Evolutionary conservation across 192 early-diverging fungal species (phyloP), one percentile per base, ranked within the genome.

Genomic region (Cetraspora pellucida): DNA sequence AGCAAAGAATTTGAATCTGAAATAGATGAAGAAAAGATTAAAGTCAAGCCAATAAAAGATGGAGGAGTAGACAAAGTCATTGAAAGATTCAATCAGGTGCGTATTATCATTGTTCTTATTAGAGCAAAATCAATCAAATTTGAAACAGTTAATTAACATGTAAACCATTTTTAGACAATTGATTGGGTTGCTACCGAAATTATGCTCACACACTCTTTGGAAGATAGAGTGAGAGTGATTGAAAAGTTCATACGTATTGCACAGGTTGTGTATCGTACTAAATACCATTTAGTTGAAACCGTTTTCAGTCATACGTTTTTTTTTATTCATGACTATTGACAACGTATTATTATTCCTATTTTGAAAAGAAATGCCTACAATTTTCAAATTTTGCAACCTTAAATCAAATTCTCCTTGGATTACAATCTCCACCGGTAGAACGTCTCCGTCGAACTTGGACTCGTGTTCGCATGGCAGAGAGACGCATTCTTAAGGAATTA

Each of bases 161-260:
- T 28, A 45, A 23, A n/a, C 21, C 28, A 65, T n/a, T 7, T 7
- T 30, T 75, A 83, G 83, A 76, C 77, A 4, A 85, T 85, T 52
- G 84, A 86, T 43, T 91, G 89, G 89, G 89, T 90, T 0, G 81
- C 87, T 1, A 81, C 82, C n/a, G 85, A 86, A 76, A 89, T 91
- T 45, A 61, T 91, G 19, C 49, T 72, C 46, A 81, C 82, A 10
- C 67, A 45, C 8, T 77, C 82, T 55, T 14, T 82, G 28, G 86
- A 87, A 8, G 68, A 77, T 37, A 78, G 89, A 50, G 87, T 84
- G 27, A 81, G 78, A 49, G 85, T 90, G 0, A 82, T 91, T 44
- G 89, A 89, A 73, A 89, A 90, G 47, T 89, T 90, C 46, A 91
- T 91, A 69, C 80, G 87, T 27, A 81, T 91, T 21, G 89, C 89